Conservation (phyloP, 306 rosid species). For the Malus sieversii region DNA sequence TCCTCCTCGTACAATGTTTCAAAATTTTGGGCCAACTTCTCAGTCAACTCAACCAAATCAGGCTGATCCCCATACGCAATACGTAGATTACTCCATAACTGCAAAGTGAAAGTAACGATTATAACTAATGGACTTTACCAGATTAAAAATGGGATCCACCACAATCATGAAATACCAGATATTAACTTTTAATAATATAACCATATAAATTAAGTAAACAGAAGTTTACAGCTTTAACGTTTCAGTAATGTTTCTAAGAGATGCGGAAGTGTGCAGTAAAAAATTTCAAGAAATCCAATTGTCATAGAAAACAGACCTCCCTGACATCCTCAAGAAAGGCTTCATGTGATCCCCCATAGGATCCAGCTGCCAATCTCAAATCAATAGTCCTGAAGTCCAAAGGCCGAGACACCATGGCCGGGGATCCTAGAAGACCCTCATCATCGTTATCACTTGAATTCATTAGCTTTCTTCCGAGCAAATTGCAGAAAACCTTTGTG, state of each 20-base stretch:
- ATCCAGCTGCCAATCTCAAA: slow-evolving; percentile 83
- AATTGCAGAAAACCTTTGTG: slow-evolving; percentile 82
- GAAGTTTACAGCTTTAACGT: background rate
- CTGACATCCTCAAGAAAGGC: slow-evolving; percentile 90
- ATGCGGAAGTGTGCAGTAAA: background rate
- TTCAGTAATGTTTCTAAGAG: background rate
- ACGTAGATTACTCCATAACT: slow-evolving; percentile 84
- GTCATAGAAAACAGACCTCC: slow-evolving; percentile 54
- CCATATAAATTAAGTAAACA: background rate
- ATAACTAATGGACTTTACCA: slow-evolving; percentile 13
- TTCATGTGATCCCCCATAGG: slow-evolving; percentile 79
- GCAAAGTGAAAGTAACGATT: slow-evolving; percentile 32
- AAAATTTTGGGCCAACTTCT: slow-evolving; percentile 61
- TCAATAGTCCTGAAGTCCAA: slow-evolving; percentile 95
- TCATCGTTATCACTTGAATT: slow-evolving; percentile 92
- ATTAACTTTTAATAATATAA: background rate
- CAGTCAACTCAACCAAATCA: slow-evolving; percentile 84
- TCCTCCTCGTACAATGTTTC: slow-evolving; percentile 61
- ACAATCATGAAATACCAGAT: background rate
- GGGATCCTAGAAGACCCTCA: slow-evolving; percentile 94
- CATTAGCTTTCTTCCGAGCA: slow-evolving; percentile 79
- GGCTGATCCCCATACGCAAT: slow-evolving; percentile 84
- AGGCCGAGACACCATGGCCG: slow-evolving; percentile 92
- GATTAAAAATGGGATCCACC: background rate
- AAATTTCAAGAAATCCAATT: slow-evolving; percentile 1